Evolutionary conservation across 305 asterid species (phyloP).

Genomic region (Ilex paraguariensis): DNA sequence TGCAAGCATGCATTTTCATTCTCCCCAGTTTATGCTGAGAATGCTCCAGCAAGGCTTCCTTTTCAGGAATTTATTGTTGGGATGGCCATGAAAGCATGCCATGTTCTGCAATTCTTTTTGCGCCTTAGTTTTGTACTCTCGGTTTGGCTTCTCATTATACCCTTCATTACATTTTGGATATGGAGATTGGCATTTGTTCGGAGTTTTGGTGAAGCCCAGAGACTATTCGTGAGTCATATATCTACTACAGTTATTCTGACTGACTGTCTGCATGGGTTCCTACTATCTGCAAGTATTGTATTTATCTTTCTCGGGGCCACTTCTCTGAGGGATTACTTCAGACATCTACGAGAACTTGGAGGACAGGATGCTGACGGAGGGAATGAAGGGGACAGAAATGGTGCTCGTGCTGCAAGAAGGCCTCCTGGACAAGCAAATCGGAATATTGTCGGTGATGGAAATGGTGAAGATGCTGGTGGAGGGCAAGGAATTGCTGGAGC

Average conservation of each 20-base stretch:
- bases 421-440: slow-evolving; percentile 75
- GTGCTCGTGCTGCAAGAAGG: slow-evolving; percentile 89
- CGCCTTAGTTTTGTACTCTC: slow-evolving; percentile 93
- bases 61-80: slow-evolving; percentile 88
- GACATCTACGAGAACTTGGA: slow-evolving; percentile 89
- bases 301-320: slow-evolving; percentile 98
- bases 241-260: slow-evolving; percentile 82
- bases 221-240: slow-evolving; percentile 81
- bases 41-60: slow-evolving; percentile 92
- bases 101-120: slow-evolving; percentile 79
- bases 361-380: slow-evolving; percentile 96
- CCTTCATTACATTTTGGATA: slow-evolving; percentile 96
- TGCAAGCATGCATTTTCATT: slow-evolving; percentile 98
- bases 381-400: slow-evolving; percentile 91
- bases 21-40: slow-evolving; percentile 93
- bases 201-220: slow-evolving; percentile 87
- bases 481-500: slow-evolving; percentile 90
- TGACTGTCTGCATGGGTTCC: slow-evolving; percentile 95
- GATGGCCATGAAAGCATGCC: slow-evolving; percentile 90
- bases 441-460: slow-evolving; percentile 60
- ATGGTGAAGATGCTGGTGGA: slow-evolving; percentile 83
- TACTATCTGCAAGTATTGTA: slow-evolving; percentile 93
- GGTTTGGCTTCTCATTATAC: slow-evolving; percentile 97
- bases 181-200: slow-evolving; percentile 96
- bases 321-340: slow-evolving; percentile 89